Percentiles rank a stretch among this genome's conserved stretches.
phyloP scores from a whole-genome alignment of 805 yeast species.

The Saccharomycopsis schoenii region DNA sequence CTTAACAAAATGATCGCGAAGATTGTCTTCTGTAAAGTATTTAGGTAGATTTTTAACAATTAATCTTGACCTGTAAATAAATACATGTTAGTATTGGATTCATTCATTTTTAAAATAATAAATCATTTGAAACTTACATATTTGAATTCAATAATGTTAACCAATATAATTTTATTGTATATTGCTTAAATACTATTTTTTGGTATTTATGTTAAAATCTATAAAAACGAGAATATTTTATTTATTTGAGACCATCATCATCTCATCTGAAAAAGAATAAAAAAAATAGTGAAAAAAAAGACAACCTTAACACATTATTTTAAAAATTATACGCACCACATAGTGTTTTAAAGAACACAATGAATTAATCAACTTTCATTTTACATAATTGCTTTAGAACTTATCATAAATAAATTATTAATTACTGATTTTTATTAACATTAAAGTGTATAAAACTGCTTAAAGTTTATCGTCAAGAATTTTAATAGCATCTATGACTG shows the following conservation, averaged over 20 bases:
- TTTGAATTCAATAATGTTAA: too few species aligned
- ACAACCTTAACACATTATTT: too few species aligned
- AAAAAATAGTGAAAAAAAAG: not conserved
- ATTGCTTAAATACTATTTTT: not conserved
- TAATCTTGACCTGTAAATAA: conserved; percentile 40
- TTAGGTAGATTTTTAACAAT: conserved; percentile 71
- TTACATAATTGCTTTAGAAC: not conserved
- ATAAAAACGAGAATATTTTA: too few species aligned
- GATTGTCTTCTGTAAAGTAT: conserved; percentile 53
- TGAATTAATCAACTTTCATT: too few species aligned
- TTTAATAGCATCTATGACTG: not conserved
- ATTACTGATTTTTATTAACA: not conserved
- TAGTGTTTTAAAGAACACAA: not conserved
- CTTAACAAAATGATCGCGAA: conserved; percentile 41
- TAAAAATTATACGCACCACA: not conserved
- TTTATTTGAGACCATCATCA: too few species aligned
- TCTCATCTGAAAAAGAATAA: not conserved
- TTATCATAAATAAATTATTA: not conserved
- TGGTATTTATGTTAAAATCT: not conserved
- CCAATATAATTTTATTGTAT: too few species aligned
- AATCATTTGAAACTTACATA: not conserved
- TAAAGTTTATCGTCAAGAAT: not conserved
- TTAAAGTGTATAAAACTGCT: too few species aligned
- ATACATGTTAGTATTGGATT: not conserved
- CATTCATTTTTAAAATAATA: too few species aligned